A percentile compares a stretch with the other conserved stretches of the same genome.
These are phyloP conservation scores for Penicillium waksmanii DNA, from an alignment of 495 filamentous ascomycete genomes.

Conservation along the genomic window DNA sequence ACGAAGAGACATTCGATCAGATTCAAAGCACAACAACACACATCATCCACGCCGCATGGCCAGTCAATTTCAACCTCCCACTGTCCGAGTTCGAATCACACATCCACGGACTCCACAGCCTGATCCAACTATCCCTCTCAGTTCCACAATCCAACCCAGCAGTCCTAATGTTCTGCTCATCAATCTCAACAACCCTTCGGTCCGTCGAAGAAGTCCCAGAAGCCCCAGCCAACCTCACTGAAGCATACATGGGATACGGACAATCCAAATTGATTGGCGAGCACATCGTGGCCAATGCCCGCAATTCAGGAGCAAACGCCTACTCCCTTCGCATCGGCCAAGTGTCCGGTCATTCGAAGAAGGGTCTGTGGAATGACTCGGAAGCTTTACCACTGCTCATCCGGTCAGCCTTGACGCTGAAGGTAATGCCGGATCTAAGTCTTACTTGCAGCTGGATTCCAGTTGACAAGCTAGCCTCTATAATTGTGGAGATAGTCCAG, in stretches of 20 bases:
- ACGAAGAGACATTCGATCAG: slow-evolving; percentile 29
- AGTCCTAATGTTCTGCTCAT: slow-evolving; percentile 54
- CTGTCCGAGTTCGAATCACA: slow-evolving; percentile 46
- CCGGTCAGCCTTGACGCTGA: slow-evolving; percentile 51
- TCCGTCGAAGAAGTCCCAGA: slow-evolving; percentile 45
- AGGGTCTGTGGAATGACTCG: slow-evolving; percentile 61
- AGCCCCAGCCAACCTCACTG: slow-evolving; percentile 36
- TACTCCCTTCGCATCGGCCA: slow-evolving; percentile 63
- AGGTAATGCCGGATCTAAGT: slow-evolving; percentile 51
- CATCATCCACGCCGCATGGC: slow-evolving; percentile 62
- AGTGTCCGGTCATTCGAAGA: slow-evolving; percentile 55
- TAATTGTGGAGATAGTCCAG: slow-evolving; percentile 50
- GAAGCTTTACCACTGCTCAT: slow-evolving; percentile 63
- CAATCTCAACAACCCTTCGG: slow-evolving; percentile 52
- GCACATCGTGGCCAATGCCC: slow-evolving; percentile 48
- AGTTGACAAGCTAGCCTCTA: slow-evolving; percentile 55
- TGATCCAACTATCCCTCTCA: slow-evolving; percentile 56
- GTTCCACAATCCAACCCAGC: slow-evolving; percentile 47
- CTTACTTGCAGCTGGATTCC: slow-evolving; percentile 57
- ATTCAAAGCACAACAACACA: slow-evolving; percentile 48
- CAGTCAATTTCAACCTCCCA: slow-evolving; percentile 59
- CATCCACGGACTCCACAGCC: slow-evolving; percentile 54
- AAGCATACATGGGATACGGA: slow-evolving; percentile 59
- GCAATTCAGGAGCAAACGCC: slow-evolving; percentile 37
- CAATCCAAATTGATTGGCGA: slow-evolving; percentile 62